These are phyloP conservation scores for Colletotrichum tanaceti DNA, from an alignment of 2,329 filamentous ascomycete genomes.

Conservation along the genomic window DNA sequence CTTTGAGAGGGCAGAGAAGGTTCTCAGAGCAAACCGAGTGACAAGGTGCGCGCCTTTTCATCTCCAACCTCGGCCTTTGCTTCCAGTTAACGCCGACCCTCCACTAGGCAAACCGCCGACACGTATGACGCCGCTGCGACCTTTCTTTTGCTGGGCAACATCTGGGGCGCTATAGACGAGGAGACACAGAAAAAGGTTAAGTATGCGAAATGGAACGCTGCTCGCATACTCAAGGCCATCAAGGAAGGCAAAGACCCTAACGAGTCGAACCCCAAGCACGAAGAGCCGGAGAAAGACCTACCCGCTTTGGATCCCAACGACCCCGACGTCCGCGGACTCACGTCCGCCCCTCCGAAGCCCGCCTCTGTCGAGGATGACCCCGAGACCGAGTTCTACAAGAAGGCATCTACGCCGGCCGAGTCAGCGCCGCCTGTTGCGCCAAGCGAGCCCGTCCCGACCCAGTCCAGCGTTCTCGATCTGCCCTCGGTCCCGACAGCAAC, in stretches of 20 bases:
- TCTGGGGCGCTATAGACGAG: constrained; percentile 81
- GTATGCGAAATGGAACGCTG: constrained; percentile 95
- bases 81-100: neutral
- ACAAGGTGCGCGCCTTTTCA: constrained; percentile 60
- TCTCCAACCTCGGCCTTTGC: neutral
- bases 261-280: constrained; percentile 80
- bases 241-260: constrained; percentile 94
- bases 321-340: constrained; percentile 70
- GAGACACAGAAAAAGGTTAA: constrained; percentile 90
- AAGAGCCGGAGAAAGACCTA: constrained; percentile 61
- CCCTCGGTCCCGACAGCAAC: constrained; percentile 34
- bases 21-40: constrained; percentile 84
- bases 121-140: constrained; percentile 93
- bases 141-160: constrained; percentile 87
- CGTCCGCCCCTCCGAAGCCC: constrained; percentile 50
- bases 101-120: constrained; percentile 83
- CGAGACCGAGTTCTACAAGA: constrained; percentile 52
- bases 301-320: constrained; percentile 71
- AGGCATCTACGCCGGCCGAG: constrained; percentile 45
- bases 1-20: constrained; percentile 84
- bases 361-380: constrained; percentile 66
- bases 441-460: constrained; percentile 26
- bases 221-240: constrained; percentile 89
- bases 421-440: constrained; percentile 45
- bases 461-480: constrained; percentile 32